Evolutionary conservation across 352 stramenopile genomes (phyloP).

Genomic region (Pythium insidiosum): DNA sequence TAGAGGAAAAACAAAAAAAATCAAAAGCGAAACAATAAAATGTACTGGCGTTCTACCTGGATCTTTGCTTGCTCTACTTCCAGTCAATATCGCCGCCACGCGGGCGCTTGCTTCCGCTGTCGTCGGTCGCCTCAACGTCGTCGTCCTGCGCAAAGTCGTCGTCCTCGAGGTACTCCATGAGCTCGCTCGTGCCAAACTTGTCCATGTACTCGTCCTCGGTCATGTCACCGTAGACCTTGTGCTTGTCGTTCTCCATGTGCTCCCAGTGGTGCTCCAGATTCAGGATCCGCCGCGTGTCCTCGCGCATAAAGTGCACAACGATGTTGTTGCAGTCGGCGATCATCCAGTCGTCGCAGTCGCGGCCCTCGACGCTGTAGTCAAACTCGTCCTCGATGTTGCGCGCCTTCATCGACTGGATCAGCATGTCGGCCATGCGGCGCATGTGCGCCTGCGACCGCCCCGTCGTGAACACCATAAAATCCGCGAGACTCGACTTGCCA

Average conservation of each 20-base stretch:
- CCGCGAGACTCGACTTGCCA: constrained; percentile 73
- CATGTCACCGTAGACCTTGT: constrained; percentile 73
- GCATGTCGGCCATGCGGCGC: constrained; percentile 81
- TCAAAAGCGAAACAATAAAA: neutral
- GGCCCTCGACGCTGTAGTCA: constrained; percentile 77
- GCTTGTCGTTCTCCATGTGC: constrained; percentile 80
- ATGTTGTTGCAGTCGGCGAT: constrained; percentile 88
- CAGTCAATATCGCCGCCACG: too few species aligned
- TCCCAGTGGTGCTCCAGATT: constrained; percentile 77
- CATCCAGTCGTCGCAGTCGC: constrained; percentile 90
- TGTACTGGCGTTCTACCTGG: too few species aligned
- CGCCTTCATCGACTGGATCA: constrained; percentile 81
- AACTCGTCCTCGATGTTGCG: constrained; percentile 61
- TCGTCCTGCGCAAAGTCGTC: constrained; percentile 37
- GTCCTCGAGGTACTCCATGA: constrained; percentile 76
- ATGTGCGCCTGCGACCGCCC: constrained; percentile 78
- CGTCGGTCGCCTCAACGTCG: constrained; percentile 22
- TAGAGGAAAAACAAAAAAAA: too few species aligned
- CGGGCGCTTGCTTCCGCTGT: constrained; percentile 23
- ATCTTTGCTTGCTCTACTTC: too few species aligned
- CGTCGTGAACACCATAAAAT: constrained; percentile 88
- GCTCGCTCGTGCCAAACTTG: constrained; percentile 77
- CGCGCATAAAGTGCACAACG: constrained; percentile 84
- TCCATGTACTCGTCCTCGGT: constrained; percentile 84
- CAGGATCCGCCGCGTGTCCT: constrained; percentile 65